Percentiles rank a stretch among this genome's conserved stretches.
Evolutionary conservation across 768 basidiomycete species (phyloP).

Genomic region (Kwoniella bestiolae): DNA sequence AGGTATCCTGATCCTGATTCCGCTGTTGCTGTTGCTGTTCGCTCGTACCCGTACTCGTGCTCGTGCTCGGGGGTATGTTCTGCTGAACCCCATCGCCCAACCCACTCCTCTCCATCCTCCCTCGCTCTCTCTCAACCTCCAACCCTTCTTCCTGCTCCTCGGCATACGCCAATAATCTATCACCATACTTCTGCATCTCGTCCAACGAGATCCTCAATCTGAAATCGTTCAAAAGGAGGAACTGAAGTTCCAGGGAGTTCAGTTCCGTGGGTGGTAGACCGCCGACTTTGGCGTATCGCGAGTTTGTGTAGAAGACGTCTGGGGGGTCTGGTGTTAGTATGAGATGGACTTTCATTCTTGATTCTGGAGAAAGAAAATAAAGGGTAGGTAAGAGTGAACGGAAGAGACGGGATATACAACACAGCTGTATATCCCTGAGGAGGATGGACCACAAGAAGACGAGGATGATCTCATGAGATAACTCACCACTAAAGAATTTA

Average conservation of each 20-base stretch:
- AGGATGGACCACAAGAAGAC: not conserved
- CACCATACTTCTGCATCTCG: slow-evolving; percentile 95
- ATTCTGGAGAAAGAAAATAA: not conserved
- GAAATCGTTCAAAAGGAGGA: slow-evolving; percentile 95
- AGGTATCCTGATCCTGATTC: too few relatives aligned
- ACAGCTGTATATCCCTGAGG: too few relatives aligned
- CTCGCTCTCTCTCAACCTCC: slow-evolving; percentile 10
- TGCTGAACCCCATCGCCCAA: too few relatives aligned
- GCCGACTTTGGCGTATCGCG: slow-evolving; percentile 97
- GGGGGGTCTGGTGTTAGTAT: not conserved
- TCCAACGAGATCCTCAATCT: slow-evolving; percentile 79
- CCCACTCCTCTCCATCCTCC: slow-evolving; percentile 1
- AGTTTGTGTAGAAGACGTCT: slow-evolving; percentile 99
- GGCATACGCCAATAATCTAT: slow-evolving; percentile 74
- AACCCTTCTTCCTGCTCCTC: slow-evolving; percentile 31
- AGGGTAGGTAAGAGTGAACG: not conserved
- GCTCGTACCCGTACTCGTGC: too few relatives aligned
- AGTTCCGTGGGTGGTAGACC: slow-evolving; percentile 86
- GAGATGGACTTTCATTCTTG: not conserved
- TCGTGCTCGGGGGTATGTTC: too few relatives aligned
- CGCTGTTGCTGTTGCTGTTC: too few relatives aligned
- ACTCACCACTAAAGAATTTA: slow-evolving; percentile 81
- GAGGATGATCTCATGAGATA: not conserved
- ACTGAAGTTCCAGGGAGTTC: slow-evolving; percentile 96
- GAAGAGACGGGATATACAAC: not conserved